A percentile compares a stretch with the other conserved stretches of the same genome.
These are phyloP conservation scores for Orobanche coerulescens DNA, from an alignment of 257 asterid genomes.

Conservation along the genomic window DNA sequence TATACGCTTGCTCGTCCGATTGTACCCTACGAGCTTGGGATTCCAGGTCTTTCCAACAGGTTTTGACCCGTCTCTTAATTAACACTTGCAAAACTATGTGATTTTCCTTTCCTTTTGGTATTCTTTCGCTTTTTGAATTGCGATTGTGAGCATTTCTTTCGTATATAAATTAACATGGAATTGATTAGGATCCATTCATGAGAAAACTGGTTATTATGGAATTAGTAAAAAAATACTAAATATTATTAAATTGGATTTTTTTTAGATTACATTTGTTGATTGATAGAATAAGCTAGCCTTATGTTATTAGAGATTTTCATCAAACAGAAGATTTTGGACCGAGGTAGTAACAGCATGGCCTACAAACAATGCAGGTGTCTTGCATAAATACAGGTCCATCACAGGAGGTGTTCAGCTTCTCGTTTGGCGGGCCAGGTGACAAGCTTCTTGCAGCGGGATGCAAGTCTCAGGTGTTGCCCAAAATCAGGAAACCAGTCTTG, in stretches of 20 bases:
- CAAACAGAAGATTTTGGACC: too few relatives aligned
- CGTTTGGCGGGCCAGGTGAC: slow-evolving; percentile 68
- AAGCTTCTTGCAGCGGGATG: slow-evolving; percentile 87
- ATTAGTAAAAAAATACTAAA: too few relatives aligned
- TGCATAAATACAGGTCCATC: slow-evolving; percentile 51
- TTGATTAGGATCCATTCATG: too few relatives aligned
- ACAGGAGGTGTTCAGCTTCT: slow-evolving; percentile 80
- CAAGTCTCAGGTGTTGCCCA: slow-evolving; percentile 47
- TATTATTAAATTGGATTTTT: too few relatives aligned
- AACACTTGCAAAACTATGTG: slow-evolving; percentile 10
- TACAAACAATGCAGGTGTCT: slow-evolving; percentile 61
- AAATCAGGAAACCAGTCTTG: background rate
- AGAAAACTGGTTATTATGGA: too few relatives aligned
- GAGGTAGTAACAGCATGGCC: background rate
- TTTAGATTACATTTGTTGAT: too few relatives aligned
- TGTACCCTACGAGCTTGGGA: slow-evolving; percentile 92
- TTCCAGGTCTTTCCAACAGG: slow-evolving; percentile 80
- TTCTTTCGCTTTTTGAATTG: slow-evolving; percentile 15
- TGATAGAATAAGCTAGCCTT: too few relatives aligned
- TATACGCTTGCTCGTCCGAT: slow-evolving; percentile 85
- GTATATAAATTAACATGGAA: background rate
- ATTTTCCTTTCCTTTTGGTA: slow-evolving; percentile 2
- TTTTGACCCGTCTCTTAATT: slow-evolving; percentile 20
- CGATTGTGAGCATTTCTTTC: background rate
- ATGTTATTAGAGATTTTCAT: too few relatives aligned